Evolutionary conservation across 331 rosid genomes (phyloP).

Genomic region (Rhamnella rubrinervis): DNA sequence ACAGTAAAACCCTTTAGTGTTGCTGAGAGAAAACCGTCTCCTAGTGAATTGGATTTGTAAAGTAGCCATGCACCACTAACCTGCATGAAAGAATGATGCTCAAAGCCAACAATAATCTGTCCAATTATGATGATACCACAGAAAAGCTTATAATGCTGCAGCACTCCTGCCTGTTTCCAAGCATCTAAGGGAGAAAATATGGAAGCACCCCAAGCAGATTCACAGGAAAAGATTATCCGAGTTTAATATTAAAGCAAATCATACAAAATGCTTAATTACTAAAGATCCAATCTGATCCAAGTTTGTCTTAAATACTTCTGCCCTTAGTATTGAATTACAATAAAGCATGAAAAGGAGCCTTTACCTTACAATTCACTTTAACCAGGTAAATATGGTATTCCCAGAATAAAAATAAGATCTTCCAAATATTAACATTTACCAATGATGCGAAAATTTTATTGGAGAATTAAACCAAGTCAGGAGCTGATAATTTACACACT

Average conservation of each 20-base stretch:
- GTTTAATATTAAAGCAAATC: no score
- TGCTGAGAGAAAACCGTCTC: constrained; percentile 88
- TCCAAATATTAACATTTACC: not conserved
- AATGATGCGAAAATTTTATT: no score
- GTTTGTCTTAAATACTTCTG: no score
- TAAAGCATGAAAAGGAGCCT: not conserved
- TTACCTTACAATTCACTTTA: not conserved
- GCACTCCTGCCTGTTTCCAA: not conserved
- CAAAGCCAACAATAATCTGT: not conserved
- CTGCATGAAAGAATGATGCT: constrained; percentile 39
- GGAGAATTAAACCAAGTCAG: not conserved
- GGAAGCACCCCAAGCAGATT: no score
- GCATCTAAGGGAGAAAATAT: not conserved
- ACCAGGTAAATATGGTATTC: not conserved
- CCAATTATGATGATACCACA: not conserved
- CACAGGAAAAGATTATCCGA: no score
- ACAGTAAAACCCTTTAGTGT: constrained; percentile 80
- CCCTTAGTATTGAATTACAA: not conserved
- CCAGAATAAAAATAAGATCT: not conserved
- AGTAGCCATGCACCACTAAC: constrained; percentile 84
- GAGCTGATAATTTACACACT: not conserved
- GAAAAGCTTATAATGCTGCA: not conserved
- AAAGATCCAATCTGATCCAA: no score
- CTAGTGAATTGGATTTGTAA: constrained; percentile 70
- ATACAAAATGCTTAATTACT: no score